phyloP scores from a whole-genome alignment of 768 basidiomycete species.

The Pleurotus tuoliensis region DNA sequence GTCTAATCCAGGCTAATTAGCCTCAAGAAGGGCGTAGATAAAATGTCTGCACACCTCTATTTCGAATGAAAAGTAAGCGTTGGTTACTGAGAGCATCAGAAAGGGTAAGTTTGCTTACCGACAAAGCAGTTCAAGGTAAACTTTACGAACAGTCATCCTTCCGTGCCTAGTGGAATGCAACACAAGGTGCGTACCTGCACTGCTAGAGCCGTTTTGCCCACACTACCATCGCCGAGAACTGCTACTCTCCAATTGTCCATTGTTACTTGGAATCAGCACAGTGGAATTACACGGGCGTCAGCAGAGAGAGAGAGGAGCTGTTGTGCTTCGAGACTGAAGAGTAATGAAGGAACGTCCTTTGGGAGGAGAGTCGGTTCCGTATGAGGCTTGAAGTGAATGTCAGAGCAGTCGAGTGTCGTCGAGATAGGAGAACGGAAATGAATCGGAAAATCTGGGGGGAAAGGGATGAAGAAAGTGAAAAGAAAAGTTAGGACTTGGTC shows the following conservation, averaged over 20 bases:
- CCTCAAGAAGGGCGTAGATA: conserved; percentile 11
- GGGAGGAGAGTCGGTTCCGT: too few relatives aligned
- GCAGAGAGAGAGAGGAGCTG: too few relatives aligned
- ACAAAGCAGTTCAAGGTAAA: conserved; percentile 97
- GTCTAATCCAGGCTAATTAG: conserved; percentile 45
- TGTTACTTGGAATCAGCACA: conserved; percentile 23
- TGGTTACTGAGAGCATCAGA: background rate
- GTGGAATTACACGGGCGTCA: background rate
- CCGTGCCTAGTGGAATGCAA: conserved; percentile 1
- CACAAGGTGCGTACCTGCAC: conserved; percentile 67
- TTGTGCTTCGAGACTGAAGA: too few relatives aligned
- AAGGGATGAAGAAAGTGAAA: conserved; percentile 32
- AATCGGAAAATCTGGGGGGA: conserved; percentile 22
- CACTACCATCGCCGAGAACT: conserved; percentile 94
- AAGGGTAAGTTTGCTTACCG: conserved; percentile 49
- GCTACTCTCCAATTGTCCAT: conserved; percentile 97
- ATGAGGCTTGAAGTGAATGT: too few relatives aligned
- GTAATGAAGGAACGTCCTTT: too few relatives aligned
- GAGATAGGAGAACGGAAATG: conserved; percentile 13
- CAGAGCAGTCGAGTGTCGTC: conserved; percentile 5
- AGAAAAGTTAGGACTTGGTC: conserved; percentile 49
- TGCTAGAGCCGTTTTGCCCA: conserved; percentile 94
- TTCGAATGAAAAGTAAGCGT: background rate
- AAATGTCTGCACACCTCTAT: conserved; percentile 47
- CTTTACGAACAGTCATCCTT: conserved; percentile 34